These are phyloP conservation scores for Acanthamoeba royreba DNA, from an alignment of 208 protist genomes.

Conservation along the genomic window DNA sequence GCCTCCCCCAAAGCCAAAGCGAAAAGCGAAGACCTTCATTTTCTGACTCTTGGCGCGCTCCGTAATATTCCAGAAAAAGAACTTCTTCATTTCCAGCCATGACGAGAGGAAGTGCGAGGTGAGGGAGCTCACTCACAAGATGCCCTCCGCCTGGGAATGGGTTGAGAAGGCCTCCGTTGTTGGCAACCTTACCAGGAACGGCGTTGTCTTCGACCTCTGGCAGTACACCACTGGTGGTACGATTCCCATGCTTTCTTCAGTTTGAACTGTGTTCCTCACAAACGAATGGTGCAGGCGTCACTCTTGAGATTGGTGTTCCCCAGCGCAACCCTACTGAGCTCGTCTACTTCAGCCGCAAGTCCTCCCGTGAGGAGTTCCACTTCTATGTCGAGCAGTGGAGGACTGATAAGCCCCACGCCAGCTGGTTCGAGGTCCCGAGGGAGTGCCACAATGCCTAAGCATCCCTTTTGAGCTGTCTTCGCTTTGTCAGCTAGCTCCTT, in stretches of 20 bases:
- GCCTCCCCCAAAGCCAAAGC: no score
- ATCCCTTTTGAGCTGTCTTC: no score
- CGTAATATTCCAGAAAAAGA: background rate
- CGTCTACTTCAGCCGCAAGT: background rate
- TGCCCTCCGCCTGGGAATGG: background rate
- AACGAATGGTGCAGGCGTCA: background rate
- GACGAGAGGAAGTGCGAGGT: background rate
- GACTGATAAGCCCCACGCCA: background rate
- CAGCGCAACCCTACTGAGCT: background rate
- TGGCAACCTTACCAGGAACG: background rate
- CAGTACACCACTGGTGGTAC: background rate
- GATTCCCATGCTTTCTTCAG: background rate
- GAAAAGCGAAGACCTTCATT: no score
- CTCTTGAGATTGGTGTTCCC: background rate
- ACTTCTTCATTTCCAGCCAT: background rate
- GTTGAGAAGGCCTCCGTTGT: background rate
- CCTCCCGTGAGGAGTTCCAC: background rate
- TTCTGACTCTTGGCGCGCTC: background rate
- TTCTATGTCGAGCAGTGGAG: background rate
- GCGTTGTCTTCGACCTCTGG: background rate
- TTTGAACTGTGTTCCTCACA: background rate
- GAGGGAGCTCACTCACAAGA: background rate
- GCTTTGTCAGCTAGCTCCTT: no score
- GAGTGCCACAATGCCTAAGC: background rate
- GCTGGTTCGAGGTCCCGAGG: background rate